phyloP scores from a whole-genome alignment of 306 rosid genomes.

The Spatholobus suberectus region DNA sequence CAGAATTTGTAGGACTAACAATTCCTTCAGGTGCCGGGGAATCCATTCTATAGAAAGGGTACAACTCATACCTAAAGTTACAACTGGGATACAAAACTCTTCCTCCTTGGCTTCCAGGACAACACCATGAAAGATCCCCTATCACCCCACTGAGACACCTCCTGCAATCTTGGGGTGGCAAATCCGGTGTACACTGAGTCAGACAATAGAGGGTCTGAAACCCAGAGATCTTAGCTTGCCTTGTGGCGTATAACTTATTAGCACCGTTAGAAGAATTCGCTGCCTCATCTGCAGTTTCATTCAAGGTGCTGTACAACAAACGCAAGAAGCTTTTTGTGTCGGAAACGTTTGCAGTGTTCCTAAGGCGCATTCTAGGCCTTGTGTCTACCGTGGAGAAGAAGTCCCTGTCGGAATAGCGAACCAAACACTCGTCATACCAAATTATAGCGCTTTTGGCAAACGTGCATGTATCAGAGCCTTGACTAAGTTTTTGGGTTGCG shows the following conservation, averaged over 20 bases:
- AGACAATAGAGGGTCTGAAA: slow-evolving; percentile 21
- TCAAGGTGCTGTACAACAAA: slow-evolving; percentile 30
- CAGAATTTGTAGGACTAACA: not conserved
- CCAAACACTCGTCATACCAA: slow-evolving; percentile 41
- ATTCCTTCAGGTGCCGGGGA: not conserved
- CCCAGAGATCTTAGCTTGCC: not conserved
- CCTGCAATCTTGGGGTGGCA: slow-evolving; percentile 16
- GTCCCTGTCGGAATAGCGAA: slow-evolving; percentile 25
- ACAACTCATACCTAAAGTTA: slow-evolving; percentile 37
- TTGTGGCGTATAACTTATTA: slow-evolving; percentile 20
- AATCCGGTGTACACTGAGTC: slow-evolving; percentile 38
- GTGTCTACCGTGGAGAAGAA: slow-evolving; percentile 33
- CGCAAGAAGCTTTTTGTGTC: slow-evolving; percentile 8
- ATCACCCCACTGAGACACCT: slow-evolving; percentile 25
- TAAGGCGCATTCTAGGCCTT: slow-evolving; percentile 28
- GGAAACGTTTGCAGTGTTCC: slow-evolving; percentile 13
- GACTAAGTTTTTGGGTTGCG: slow-evolving; percentile 1
- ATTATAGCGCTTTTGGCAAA: slow-evolving; percentile 7
- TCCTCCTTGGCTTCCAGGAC: slow-evolving; percentile 21
- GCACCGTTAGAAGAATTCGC: not conserved
- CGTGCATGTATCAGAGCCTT: not conserved
- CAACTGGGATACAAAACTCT: slow-evolving; percentile 36
- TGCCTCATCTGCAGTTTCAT: slow-evolving; percentile 26
- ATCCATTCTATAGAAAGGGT: slow-evolving; percentile 31
- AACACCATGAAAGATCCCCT: slow-evolving; percentile 9